A percentile compares a stretch with the other conserved stretches of the same genome.
Conservation (phyloP, 441 rosid genomes). For the Biscutella laevigata region DNA sequence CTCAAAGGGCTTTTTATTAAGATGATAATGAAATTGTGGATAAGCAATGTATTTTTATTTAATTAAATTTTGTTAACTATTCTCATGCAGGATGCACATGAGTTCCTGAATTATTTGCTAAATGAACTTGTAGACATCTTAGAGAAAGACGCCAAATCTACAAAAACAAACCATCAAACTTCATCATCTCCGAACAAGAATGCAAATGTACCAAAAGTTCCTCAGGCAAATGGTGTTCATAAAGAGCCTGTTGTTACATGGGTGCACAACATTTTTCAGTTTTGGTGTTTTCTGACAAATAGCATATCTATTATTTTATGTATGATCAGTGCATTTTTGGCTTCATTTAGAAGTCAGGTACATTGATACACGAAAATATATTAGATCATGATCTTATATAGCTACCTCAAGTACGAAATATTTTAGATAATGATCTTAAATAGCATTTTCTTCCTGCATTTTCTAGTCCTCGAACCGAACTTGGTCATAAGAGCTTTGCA, state of each 20-base stretch:
- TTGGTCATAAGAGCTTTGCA: background rate
- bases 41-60: background rate
- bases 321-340: background rate
- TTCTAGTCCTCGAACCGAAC: background rate
- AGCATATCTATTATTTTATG: background rate
- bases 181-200: conserved; percentile 61
- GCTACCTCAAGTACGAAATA: background rate
- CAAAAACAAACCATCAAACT: conserved; percentile 57
- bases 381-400: background rate
- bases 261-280: conserved; percentile 98
- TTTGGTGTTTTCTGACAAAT: conserved; percentile 8
- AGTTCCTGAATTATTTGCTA: conserved; percentile 82
- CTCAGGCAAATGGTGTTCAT: conserved; percentile 50
- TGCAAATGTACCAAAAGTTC: conserved; percentile 55
- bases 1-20: background rate
- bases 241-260: conserved; percentile 85
- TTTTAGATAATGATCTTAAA: no score
- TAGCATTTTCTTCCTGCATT: background rate
- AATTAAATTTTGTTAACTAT: background rate
- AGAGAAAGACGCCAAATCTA: conserved; percentile 77
- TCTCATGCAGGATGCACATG: conserved; percentile 79
- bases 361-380: background rate
- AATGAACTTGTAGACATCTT: conserved; percentile 91
- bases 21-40: background rate
- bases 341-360: background rate